phyloP scores from a whole-genome alignment of 1,284 basidiomycete genomes.

The Tetrapyrgos nigripes region DNA sequence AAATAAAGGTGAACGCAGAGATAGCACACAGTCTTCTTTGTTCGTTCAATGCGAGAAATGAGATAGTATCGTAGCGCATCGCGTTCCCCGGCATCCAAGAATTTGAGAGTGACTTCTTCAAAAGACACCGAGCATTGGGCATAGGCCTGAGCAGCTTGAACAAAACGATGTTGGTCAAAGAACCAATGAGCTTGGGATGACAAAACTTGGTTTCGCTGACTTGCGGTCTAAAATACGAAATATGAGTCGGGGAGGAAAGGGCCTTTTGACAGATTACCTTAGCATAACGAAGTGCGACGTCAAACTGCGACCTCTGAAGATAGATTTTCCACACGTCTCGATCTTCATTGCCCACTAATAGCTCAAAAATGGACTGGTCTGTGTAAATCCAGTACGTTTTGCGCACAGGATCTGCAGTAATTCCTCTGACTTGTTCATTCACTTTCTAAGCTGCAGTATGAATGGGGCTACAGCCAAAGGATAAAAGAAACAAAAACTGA shows the following conservation, averaged over 20 bases:
- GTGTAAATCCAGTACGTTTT: slow-evolving; percentile 97
- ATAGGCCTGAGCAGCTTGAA: slow-evolving; percentile 92
- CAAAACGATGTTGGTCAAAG: slow-evolving; percentile 84
- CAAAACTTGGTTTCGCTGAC: slow-evolving; percentile 87
- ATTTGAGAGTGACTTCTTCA: slow-evolving; percentile 92
- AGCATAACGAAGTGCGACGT: slow-evolving; percentile 80
- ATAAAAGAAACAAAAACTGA: slow-evolving; percentile 41
- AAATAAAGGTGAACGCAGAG: neutral
- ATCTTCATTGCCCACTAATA: slow-evolving; percentile 88
- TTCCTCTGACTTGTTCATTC: slow-evolving; percentile 73
- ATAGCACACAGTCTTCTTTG: slow-evolving; percentile 72
- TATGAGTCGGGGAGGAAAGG: neutral
- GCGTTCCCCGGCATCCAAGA: slow-evolving; percentile 90
- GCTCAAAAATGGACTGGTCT: slow-evolving; percentile 88
- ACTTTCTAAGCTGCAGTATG: slow-evolving; percentile 65
- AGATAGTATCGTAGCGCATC: slow-evolving; percentile 94
- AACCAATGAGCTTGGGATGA: slow-evolving; percentile 87
- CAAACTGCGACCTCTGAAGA: slow-evolving; percentile 80
- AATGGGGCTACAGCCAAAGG: neutral
- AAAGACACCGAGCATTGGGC: slow-evolving; percentile 90
- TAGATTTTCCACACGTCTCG: slow-evolving; percentile 96
- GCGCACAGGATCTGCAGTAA: slow-evolving; percentile 85
- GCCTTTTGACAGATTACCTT: slow-evolving; percentile 59
- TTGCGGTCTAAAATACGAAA: slow-evolving; percentile 63
- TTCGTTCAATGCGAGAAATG: slow-evolving; percentile 84